Evolutionary conservation across 2,329 filamentous ascomycete species (phyloP), one percentile per base, ranked within the genome.

Genomic region (Botrytis paeoniae): DNA sequence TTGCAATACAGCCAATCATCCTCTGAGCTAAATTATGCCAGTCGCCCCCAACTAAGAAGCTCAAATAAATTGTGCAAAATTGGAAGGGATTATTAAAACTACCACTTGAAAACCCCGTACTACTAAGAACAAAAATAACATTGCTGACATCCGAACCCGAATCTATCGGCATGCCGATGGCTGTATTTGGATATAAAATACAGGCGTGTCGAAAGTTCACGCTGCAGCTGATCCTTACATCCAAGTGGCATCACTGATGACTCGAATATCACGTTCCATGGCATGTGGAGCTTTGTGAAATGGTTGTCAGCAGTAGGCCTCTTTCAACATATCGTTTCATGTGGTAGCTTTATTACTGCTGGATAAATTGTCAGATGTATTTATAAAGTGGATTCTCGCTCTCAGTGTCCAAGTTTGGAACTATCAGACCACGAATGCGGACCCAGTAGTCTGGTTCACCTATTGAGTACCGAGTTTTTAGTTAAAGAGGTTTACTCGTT

Each of bases 161-260:
- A 68, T 18, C 22, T 10, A 37, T 8, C 35, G 25, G 48, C 43
- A 57, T 54, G 25, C 35, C 25, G 45, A 39, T 39, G 12, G 25
- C 45, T 39, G 22, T 7, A 54, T 14, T 20, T 25, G 18, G 35
- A 54, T n/a, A 9, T 5, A 4, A 54, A 54, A 22, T 57, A 9
- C 35, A 41, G 25, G 35, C 35, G 37, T 43, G 39, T 18, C 35
- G 8, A 43, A 37, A 51, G 22, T 66, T 7, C 45, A 66, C 45
- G 64, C 64, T 32, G 64, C 25, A 66, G 16, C n/a, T 39, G 64
- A 66, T 66, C 32, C 45, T 66, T 39, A 32, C 39, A 45, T 29
- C 3, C 20, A 20, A n/a, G 43, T 51, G 43, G 22, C 35, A 37
- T 48, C 29, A 37, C 22, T n/a, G 35, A 37, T 48, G 29, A 48